A percentile compares a stretch with the other conserved stretches of the same genome.
These are phyloP conservation scores for Rosa lucieae DNA, from an alignment of 306 rosid genomes.

Conservation along the genomic window DNA sequence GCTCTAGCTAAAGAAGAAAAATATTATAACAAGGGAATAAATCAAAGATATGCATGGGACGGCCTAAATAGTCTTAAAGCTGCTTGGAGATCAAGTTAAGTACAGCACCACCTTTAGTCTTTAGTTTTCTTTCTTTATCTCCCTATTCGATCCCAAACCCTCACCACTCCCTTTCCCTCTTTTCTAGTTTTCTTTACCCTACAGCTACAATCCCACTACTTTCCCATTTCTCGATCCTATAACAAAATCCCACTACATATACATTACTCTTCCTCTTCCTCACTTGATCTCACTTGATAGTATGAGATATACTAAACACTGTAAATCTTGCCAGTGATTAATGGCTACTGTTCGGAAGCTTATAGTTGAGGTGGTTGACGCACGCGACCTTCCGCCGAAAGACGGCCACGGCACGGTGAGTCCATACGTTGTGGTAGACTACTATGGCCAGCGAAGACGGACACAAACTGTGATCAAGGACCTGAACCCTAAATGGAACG, in stretches of 20 bases:
- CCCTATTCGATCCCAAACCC: neutral
- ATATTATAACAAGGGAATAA: conserved; percentile 31
- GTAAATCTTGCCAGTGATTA: neutral
- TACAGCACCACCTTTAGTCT: conserved; percentile 14
- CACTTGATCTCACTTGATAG: neutral
- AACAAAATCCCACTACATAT: neutral
- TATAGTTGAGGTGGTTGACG: conserved; percentile 76
- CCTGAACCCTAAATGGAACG: conserved; percentile 77
- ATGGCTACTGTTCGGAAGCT: conserved; percentile 52
- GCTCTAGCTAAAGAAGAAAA: conserved; percentile 16
- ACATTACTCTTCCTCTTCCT: neutral
- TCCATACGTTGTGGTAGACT: conserved; percentile 68
- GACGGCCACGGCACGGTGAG: conserved; percentile 84
- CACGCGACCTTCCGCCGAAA: conserved; percentile 68
- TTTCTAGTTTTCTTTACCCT: neutral
- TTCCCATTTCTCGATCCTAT: neutral
- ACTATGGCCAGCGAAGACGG: conserved; percentile 64
- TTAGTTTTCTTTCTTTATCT: neutral
- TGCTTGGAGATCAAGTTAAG: conserved; percentile 53
- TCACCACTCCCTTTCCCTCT: neutral
- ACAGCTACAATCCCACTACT: conserved; percentile 12
- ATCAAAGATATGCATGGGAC: neutral
- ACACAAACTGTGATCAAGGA: conserved; percentile 48
- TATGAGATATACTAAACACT: neutral
- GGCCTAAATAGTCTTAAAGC: conserved; percentile 40